These are phyloP conservation scores for Penicillium riverlandense DNA, from an alignment of 495 filamentous ascomycete species.

Conservation along the genomic window DNA sequence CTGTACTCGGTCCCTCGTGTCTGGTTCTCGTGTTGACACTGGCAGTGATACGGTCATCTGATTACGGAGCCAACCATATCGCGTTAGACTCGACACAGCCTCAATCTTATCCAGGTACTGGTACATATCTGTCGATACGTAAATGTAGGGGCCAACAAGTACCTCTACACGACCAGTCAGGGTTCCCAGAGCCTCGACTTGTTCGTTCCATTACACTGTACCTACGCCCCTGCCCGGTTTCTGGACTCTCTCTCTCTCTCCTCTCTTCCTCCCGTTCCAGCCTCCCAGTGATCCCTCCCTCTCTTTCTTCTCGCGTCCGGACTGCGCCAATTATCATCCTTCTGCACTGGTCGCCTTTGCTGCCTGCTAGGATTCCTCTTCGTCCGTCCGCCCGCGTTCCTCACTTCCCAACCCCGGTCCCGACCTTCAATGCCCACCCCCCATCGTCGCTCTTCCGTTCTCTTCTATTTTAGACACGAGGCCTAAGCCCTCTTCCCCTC, in stretches of 20 bases:
- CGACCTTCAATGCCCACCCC: conserved; percentile 11
- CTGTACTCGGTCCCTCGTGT: too few species aligned
- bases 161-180: too few species aligned
- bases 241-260: conserved; percentile 1
- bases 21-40: too few species aligned
- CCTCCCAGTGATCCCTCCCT: background rate
- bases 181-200: too few species aligned
- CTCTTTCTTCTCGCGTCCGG: background rate
- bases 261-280: background rate
- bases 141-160: too few species aligned
- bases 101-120: conserved; percentile 16
- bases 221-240: too few species aligned
- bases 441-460: conserved; percentile 6
- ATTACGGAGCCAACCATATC: conserved; percentile 16
- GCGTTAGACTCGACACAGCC: conserved; percentile 30
- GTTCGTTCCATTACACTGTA: too few species aligned
- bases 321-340: background rate
- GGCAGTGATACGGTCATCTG: too few species aligned
- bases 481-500: conserved; percentile 8
- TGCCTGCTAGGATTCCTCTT: background rate
- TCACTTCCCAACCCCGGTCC: conserved; percentile 1
- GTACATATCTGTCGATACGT: background rate
- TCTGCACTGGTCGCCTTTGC: too few species aligned
- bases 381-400: background rate
- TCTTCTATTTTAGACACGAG: conserved; percentile 11